phyloP scores from a whole-genome alignment of 2,329 filamentous ascomycete genomes.

The Fusarium penzigii region DNA sequence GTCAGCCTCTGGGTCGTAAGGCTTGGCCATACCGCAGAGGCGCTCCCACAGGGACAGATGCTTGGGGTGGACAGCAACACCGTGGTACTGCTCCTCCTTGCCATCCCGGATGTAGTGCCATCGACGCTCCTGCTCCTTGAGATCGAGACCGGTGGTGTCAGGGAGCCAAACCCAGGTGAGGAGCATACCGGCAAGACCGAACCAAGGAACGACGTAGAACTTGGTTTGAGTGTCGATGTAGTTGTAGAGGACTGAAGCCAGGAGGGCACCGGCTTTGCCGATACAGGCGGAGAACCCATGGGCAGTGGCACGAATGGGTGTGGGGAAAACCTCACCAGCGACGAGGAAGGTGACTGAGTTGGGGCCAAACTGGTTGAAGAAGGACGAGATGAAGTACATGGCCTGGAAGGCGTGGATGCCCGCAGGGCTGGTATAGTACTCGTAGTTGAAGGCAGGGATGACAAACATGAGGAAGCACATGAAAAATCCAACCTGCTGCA shows the following conservation, averaged over 20 bases:
- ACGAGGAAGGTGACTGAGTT: constrained; percentile 97
- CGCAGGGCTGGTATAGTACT: constrained; percentile 72
- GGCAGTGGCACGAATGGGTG: constrained; percentile 86
- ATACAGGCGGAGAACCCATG: constrained; percentile 93
- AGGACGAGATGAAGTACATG: constrained; percentile 97
- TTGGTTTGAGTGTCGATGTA: constrained; percentile 85
- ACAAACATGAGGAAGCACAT: constrained; percentile 94
- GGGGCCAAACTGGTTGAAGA: constrained; percentile 99
- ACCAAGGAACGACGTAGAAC: constrained; percentile 95
- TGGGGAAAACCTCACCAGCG: constrained; percentile 94
- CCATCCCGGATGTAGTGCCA: constrained; percentile 85
- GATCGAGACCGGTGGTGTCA: constrained; percentile 94
- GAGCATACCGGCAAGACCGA: constrained; percentile 83
- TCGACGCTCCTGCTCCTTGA: constrained; percentile 95
- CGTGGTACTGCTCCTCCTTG: constrained; percentile 81
- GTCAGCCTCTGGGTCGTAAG: constrained; percentile 81
- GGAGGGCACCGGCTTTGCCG: constrained; percentile 85
- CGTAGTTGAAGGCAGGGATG: constrained; percentile 83
- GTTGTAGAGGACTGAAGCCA: constrained; percentile 89
- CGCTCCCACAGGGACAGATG: constrained; percentile 91
- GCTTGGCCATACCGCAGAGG: constrained; percentile 72
- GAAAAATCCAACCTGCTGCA: constrained; percentile 93
- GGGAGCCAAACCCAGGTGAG: constrained; percentile 85
- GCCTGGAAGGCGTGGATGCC: constrained; percentile 90
- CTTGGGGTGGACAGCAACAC: constrained; percentile 85